Base-by-base conservation (phyloP, 805 yeast species). In the Pichia exigua region DNA sequence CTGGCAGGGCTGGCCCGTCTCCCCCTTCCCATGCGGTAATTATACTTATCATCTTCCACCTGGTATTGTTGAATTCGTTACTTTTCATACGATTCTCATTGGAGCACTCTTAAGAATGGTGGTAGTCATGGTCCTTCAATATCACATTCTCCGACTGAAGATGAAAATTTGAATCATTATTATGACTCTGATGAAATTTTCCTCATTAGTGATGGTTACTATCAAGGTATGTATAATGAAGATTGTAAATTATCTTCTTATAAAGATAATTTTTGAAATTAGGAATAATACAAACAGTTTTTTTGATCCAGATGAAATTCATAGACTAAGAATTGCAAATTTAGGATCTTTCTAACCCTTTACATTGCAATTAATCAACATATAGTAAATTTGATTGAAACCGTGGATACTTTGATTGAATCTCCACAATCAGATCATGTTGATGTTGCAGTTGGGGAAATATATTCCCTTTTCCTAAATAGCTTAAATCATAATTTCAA, bases 341-440 rank as follows among this genome's bases (percentile, higher is more conserved):
- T 69, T 72, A 49, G 86, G 86, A 4, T 73, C 78, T 65, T 79
- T 82, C 46, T 78, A 76, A 3, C 75, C 84, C 2, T 83, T 81
- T 59, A 73, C 72, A 55, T 65, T 47, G 74, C 73, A 55, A 68
- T 81, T 50, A 81, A 78, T 59, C 76, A 72, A 56, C 85, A 79
- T 61, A 67, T 66, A 22, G 65, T 82, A 58, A 73, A 77, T 2
- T 72, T 81, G 5, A 75, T 82, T 38, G 87, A 81, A 61, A 72
- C 77, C 38, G 87, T 82, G 59, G 86, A 86, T 28, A 72, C 79
- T 15, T 65, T 73, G 46, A 78, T 81, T 2, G 74, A 77, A 50
- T 81, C 81, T 10, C 26, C 47, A 17, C 50, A 51, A 32, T 45
- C 52, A 20, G 60, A 59, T 44, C 49, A 42, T 27, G 41, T 61